phyloP scores from a whole-genome alignment of 345 rosid genomes.

The Clarkia xantiana region DNA sequence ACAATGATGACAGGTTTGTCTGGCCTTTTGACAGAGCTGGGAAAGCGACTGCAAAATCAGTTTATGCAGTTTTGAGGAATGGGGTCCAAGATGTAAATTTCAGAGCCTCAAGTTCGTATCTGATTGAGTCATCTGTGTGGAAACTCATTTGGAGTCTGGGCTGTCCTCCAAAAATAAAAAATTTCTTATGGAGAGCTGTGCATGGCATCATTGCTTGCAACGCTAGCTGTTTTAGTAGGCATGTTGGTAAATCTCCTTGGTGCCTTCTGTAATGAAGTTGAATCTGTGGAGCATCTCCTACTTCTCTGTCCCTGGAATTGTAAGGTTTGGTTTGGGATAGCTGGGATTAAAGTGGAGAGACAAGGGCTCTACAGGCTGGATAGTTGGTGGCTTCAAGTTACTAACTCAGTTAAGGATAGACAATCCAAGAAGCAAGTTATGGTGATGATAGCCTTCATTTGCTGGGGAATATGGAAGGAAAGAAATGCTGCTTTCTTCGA shows the following conservation, averaged over 20 bases:
- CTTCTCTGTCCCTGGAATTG: neutral
- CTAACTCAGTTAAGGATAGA: neutral
- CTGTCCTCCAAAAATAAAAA: neutral
- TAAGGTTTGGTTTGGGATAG: neutral
- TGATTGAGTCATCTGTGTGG: neutral
- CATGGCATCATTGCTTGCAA: neutral
- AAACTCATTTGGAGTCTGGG: neutral
- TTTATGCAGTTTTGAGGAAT: no score
- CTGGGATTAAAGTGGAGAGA: neutral
- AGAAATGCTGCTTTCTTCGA: neutral
- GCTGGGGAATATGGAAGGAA: neutral
- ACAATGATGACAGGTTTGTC: no score
- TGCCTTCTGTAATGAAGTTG: neutral
- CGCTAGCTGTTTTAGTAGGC: neutral
- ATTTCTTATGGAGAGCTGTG: neutral
- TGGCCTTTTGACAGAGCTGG: no score
- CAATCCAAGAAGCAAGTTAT: neutral
- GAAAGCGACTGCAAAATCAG: no score
- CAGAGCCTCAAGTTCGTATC: neutral
- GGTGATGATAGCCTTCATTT: neutral
- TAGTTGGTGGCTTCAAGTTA: neutral
- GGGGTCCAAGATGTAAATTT: neutral
- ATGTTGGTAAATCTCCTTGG: neutral
- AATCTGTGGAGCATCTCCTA: neutral
- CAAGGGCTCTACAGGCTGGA: neutral